Conservation (phyloP, 441 rosid genomes). For the Theobroma grandiflorum region DNA sequence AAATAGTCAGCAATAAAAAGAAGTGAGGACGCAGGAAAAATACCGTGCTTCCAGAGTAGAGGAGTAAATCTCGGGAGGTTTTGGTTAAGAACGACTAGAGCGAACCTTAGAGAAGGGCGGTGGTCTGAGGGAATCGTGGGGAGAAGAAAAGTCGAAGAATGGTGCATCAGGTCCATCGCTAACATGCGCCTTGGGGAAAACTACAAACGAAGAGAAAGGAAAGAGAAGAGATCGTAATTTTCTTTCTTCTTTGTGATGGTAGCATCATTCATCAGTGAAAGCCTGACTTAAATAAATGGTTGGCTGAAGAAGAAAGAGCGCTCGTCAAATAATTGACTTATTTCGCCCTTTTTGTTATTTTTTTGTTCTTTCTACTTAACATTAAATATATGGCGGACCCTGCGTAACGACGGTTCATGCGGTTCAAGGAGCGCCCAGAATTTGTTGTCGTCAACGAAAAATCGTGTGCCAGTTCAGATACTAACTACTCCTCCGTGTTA, state of each 20-base stretch:
- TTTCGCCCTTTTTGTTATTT: no score
- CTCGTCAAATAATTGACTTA: no score
- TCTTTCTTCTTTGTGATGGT: not conserved
- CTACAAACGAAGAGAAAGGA: not conserved
- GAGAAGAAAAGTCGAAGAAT: constrained; percentile 81
- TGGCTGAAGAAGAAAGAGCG: no score
- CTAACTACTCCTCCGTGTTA: no score
- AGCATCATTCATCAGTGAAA: not conserved
- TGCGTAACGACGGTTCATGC: no score
- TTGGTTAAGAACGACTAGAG: constrained; percentile 83
- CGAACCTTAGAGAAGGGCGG: constrained; percentile 48
- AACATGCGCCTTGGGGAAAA: not conserved
- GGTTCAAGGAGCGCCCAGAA: no score
- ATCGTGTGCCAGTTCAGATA: no score
- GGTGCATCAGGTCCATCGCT: constrained; percentile 72
- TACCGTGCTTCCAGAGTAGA: constrained; percentile 90
- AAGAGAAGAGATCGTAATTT: not conserved
- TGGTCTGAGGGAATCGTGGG: constrained; percentile 45
- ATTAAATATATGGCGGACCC: no score
- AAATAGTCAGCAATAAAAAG: not conserved
- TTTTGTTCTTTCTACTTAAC: no score
- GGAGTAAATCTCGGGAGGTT: constrained; percentile 79
- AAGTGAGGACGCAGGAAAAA: not conserved
- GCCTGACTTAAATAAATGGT: no score
- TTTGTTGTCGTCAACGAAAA: no score